Base-by-base conservation (phyloP, 495 filamentous ascomycete genomes). In the Hypoxylon trugodes region DNA sequence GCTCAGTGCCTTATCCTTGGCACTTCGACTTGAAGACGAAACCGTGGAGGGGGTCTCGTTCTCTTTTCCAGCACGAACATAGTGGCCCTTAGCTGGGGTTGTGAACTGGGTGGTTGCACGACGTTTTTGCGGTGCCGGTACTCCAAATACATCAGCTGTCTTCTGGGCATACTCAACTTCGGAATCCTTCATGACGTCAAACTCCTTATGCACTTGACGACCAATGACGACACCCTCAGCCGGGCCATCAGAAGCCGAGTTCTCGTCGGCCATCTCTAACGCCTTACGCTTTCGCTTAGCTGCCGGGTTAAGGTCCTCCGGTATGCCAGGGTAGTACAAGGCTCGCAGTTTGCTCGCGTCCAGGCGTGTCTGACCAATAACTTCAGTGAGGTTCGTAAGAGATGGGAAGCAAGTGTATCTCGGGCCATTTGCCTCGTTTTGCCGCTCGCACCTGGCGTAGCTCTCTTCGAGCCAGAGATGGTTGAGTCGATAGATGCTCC, bases 381-480 rank as follows among this genome's bases (percentile, higher is more conserved):
- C 84, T 71, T 98, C 95, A 25, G 92, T 89, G 15, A 99, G 81
- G 69, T 99, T 97, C 2, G 96, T 98, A 48, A 91, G 81, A 6
- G 80, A 79, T 12, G 95, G 96, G 69, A 97, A 99, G 65, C 88
- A 82, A 1, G 80, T 90, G 69, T 96, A 98, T 47, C 87, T 86
- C n/a, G n/a, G n/a, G 0, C 81, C 78, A 55, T 90, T 82, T 1
- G 88, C 85, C 3, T 92, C 68, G 1, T 81, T 81, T 66, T 89
- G 87, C 33, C 87, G 73, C 68, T 89, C 78, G 81, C 92, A 96
- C 69, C 87, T 90, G 4, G 93, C 91, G 71, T 98, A 99, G 74
- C 92, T 93, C 65, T 99, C 96, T 72, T 99, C 95, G 40, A 99
- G 83, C 95, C 95, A 99, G 1, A 99, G 80, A 68, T 98, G 94